Conservation (phyloP, 2,329 filamentous ascomycete genomes). For the Biscogniauxia marginata region DNA sequence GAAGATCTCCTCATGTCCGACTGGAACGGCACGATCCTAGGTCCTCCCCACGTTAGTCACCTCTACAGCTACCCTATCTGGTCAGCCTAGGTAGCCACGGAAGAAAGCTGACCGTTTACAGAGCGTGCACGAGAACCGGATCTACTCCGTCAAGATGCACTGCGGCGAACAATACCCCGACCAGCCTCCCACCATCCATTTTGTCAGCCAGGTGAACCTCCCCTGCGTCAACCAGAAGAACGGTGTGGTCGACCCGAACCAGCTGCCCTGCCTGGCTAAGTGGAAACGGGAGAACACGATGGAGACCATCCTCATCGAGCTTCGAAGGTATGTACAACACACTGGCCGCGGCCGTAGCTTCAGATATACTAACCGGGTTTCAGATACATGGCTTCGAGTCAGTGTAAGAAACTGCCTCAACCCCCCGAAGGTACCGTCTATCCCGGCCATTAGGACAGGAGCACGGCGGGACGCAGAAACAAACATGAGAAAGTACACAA, state of each 20-base stretch:
- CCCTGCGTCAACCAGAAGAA: conserved; percentile 82
- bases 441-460: conserved; percentile 18
- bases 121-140: conserved; percentile 97
- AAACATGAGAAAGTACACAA: background rate
- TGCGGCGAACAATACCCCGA: conserved; percentile 90
- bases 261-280: conserved; percentile 79
- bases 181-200: conserved; percentile 82
- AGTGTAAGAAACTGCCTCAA: conserved; percentile 94
- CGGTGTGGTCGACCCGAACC: conserved; percentile 80
- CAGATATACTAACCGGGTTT: conserved; percentile 14
- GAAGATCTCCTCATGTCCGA: conserved; percentile 97
- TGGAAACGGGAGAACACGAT: conserved; percentile 95
- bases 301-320: conserved; percentile 88
- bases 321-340: conserved; percentile 70
- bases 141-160: conserved; percentile 97
- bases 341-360: no score
- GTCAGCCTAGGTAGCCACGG: background rate
- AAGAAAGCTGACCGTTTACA: conserved; percentile 35
- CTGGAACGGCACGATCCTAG: conserved; percentile 98
- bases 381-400: conserved; percentile 89
- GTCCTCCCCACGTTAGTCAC: conserved; percentile 82
- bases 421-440: conserved; percentile 74
- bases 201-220: conserved; percentile 94
- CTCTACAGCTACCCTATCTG: background rate
- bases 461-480: background rate